Conservation (phyloP, 352 stramenopile genomes). For the Elongisporangium prolatum region DNA sequence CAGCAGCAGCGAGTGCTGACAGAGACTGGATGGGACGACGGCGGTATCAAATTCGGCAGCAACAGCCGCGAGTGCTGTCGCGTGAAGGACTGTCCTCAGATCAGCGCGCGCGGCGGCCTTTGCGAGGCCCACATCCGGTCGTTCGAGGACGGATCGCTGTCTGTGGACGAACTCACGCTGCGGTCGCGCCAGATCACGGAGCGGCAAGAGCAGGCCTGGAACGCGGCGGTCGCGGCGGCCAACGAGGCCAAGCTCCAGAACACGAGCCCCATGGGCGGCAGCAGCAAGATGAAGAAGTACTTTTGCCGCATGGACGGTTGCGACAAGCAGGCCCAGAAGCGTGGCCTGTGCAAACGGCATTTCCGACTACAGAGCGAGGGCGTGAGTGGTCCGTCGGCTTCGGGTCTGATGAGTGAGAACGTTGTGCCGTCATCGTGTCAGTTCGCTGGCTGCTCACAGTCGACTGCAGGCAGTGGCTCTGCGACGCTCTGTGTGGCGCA, state of each 20-base stretch:
- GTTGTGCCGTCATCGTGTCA: conserved; percentile 13
- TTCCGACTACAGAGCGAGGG: conserved; percentile 38
- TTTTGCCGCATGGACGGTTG: conserved; percentile 61
- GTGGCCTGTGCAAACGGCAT: conserved; percentile 58
- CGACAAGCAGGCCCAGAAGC: conserved; percentile 59
- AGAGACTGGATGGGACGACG: conserved; percentile 9
- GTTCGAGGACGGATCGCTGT: conserved; percentile 45
- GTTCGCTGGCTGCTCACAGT: conserved; percentile 40
- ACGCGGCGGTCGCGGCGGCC: conserved; percentile 12
- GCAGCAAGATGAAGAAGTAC: conserved; percentile 46
- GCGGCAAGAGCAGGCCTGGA: conserved; percentile 14
- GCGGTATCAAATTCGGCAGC: conserved; percentile 2
- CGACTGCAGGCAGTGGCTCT: conserved; percentile 8
- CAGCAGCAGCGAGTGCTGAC: neutral
- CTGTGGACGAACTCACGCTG: conserved; percentile 57
- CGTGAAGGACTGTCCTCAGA: conserved; percentile 27
- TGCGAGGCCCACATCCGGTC: conserved; percentile 42
- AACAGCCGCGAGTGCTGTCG: conserved; percentile 28
- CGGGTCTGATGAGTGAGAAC: neutral
- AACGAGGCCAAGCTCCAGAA: conserved; percentile 12
- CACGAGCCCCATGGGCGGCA: conserved; percentile 5
- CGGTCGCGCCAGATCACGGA: conserved; percentile 22
- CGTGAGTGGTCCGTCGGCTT: neutral
- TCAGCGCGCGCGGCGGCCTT: conserved; percentile 25
- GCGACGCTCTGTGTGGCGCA: conserved; percentile 43